A percentile compares a stretch with the other conserved stretches of the same genome.
Evolutionary conservation across 2,329 filamentous ascomycete genomes (phyloP).

Genomic region (Aspergillus calidoustus): DNA sequence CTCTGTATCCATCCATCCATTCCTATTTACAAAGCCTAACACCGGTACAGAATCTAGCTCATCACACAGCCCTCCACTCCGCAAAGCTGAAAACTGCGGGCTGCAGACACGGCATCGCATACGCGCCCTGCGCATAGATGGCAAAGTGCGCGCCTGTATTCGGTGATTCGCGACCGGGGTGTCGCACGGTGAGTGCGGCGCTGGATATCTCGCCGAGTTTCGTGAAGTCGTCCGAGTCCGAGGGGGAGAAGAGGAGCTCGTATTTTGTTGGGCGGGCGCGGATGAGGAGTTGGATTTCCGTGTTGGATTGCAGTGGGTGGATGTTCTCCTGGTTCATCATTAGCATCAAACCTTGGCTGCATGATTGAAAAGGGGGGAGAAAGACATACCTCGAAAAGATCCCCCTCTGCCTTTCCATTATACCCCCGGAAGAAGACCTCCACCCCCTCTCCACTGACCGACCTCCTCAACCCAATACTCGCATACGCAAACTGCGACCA

Average conservation of each 20-base stretch:
- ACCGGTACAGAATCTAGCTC: too few relatives aligned
- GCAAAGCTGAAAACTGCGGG: neutral
- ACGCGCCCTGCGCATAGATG: neutral
- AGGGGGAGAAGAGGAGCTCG: neutral
- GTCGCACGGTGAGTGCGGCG: neutral
- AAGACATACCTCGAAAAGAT: neutral
- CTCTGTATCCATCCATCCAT: too few relatives aligned
- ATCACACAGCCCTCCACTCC: conserved; percentile 2
- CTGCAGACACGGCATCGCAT: neutral
- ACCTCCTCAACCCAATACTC: neutral
- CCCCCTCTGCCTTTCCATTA: neutral
- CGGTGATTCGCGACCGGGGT: neutral
- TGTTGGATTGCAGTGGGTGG: too few relatives aligned
- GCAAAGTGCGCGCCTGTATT: neutral
- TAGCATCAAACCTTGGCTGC: too few relatives aligned
- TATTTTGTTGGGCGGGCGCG: too few relatives aligned
- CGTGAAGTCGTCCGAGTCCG: neutral
- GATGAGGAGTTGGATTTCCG: too few relatives aligned
- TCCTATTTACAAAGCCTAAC: too few relatives aligned
- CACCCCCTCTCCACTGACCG: neutral
- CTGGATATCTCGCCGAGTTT: neutral
- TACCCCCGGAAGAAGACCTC: neutral
- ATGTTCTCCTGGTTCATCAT: too few relatives aligned
- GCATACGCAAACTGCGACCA: conserved; percentile 2
- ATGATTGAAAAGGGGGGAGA: too few relatives aligned